Conservation (phyloP, 371 early-diverging fungal genomes). For the Mucor circinelloides region DNA sequence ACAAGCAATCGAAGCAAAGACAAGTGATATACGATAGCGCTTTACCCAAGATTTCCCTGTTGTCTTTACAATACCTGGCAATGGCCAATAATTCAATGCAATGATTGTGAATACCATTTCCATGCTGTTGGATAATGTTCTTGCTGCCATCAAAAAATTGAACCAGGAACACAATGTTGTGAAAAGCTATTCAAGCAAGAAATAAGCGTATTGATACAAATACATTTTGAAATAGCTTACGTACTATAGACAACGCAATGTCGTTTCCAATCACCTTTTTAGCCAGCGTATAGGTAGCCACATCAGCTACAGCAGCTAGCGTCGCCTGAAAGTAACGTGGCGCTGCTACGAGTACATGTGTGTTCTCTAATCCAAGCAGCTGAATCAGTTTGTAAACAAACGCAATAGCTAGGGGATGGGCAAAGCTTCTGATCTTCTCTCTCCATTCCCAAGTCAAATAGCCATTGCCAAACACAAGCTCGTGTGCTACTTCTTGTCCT, state of each 20-base stretch:
- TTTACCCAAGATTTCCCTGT: slow-evolving; percentile 13
- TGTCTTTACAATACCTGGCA: slow-evolving; percentile 18
- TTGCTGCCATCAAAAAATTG: slow-evolving; percentile 73
- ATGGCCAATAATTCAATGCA: slow-evolving; percentile 80
- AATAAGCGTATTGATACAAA: background rate
- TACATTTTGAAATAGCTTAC: slow-evolving; percentile 3
- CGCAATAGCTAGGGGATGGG: slow-evolving; percentile 82
- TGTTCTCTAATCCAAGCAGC: slow-evolving; percentile 64
- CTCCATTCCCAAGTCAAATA: slow-evolving; percentile 94
- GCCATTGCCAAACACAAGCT: slow-evolving; percentile 80
- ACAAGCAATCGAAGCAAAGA: slow-evolving; percentile 76
- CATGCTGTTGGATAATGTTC: slow-evolving; percentile 75
- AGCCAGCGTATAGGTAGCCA: slow-evolving; percentile 74
- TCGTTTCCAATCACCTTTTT: slow-evolving; percentile 34
- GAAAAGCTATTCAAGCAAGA: slow-evolving; percentile 57
- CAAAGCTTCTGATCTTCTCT: slow-evolving; percentile 68
- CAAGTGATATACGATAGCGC: slow-evolving; percentile 52
- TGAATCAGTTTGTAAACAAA: slow-evolving; percentile 63
- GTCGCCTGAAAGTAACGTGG: slow-evolving; percentile 77
- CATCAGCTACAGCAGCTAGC: slow-evolving; percentile 76
- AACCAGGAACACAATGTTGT: slow-evolving; percentile 80
- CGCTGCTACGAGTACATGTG: slow-evolving; percentile 56
- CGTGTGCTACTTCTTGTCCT: slow-evolving; percentile 85
- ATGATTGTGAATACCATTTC: slow-evolving; percentile 69
- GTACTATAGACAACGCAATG: slow-evolving; percentile 42